Conservation (phyloP, 2,329 filamentous ascomycete species). For the Aspergillus spinulosporus region DNA sequence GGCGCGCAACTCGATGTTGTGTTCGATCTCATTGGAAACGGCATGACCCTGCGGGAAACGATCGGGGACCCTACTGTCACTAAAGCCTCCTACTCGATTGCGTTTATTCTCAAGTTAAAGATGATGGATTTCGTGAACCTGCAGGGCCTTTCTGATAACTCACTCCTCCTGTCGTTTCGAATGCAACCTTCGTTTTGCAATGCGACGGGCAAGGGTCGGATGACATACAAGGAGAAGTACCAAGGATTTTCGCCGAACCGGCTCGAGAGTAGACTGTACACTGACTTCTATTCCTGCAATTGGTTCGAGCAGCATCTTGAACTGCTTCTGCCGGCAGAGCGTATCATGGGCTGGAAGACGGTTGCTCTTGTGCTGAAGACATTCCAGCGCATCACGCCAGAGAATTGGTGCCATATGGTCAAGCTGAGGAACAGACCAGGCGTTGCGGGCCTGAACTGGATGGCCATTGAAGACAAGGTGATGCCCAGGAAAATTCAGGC, state of each 20-base stretch:
- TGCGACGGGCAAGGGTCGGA: slow-evolving; percentile 19
- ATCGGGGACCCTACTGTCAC: slow-evolving; percentile 15
- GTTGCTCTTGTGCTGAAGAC: slow-evolving; percentile 32
- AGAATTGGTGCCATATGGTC: slow-evolving; percentile 26
- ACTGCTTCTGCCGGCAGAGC: slow-evolving; percentile 26
- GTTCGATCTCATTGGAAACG: slow-evolving; percentile 27
- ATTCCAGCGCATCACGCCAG: slow-evolving; percentile 25
- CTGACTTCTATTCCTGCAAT: slow-evolving; percentile 21
- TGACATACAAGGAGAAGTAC: slow-evolving; percentile 23
- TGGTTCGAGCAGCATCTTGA: slow-evolving; percentile 24
- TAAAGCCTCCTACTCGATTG: slow-evolving; percentile 14
- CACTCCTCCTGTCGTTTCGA: slow-evolving; percentile 28
- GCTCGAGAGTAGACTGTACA: slow-evolving; percentile 24
- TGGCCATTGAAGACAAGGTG: slow-evolving; percentile 19
- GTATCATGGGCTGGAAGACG: slow-evolving; percentile 30
- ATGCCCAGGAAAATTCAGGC: slow-evolving; percentile 5
- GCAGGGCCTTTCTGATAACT: slow-evolving; percentile 29
- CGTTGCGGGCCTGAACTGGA: slow-evolving; percentile 29
- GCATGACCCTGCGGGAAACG: slow-evolving; percentile 26
- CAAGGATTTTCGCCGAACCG: slow-evolving; percentile 21
- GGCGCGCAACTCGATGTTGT: slow-evolving; percentile 26
- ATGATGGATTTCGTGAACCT: slow-evolving; percentile 30
- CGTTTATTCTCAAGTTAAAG: slow-evolving; percentile 18
- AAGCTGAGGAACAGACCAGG: slow-evolving; percentile 17
- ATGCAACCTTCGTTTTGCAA: slow-evolving; percentile 18